Percentiles rank a stretch among this genome's conserved stretches.
These are phyloP conservation scores for Adansonia grandidieri DNA, from an alignment of 441 rosid genomes.

Conservation along the genomic window DNA sequence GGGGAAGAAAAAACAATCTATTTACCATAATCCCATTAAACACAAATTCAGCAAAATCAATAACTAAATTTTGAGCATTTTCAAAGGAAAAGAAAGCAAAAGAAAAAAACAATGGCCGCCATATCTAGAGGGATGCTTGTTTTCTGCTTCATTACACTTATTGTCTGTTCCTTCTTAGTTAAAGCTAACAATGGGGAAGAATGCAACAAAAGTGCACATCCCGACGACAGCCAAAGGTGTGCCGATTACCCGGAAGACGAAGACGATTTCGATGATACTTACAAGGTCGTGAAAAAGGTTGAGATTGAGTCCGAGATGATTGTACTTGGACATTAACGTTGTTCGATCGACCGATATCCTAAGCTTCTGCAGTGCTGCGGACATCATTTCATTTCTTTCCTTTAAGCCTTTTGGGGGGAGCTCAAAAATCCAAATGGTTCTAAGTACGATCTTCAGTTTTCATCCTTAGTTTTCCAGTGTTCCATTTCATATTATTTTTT, in stretches of 20 bases:
- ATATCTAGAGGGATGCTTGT: constrained; percentile 27
- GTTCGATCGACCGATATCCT: background rate
- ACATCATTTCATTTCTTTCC: background rate
- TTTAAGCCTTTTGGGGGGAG: background rate
- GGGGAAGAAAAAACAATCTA: background rate
- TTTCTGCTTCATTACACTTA: constrained; percentile 24
- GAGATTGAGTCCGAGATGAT: background rate
- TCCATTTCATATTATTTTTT: background rate
- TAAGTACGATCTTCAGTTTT: background rate
- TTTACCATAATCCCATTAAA: background rate
- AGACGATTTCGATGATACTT: background rate
- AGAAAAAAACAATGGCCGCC: constrained; percentile 34
- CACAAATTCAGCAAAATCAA: background rate
- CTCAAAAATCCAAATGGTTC: background rate
- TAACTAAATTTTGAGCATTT: no score
- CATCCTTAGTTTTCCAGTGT: background rate
- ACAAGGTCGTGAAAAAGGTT: background rate
- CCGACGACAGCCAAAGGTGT: background rate
- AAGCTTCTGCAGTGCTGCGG: background rate
- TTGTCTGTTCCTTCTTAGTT: constrained; percentile 27
- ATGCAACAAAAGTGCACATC: background rate
- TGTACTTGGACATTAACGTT: constrained; percentile 25
- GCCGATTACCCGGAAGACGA: background rate
- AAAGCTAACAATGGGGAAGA: background rate
- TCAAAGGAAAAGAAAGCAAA: background rate